Evolutionary conservation across 1,284 basidiomycete species (phyloP), one percentile per base, ranked within the genome.

Genomic region (Marasmius fiardii): DNA sequence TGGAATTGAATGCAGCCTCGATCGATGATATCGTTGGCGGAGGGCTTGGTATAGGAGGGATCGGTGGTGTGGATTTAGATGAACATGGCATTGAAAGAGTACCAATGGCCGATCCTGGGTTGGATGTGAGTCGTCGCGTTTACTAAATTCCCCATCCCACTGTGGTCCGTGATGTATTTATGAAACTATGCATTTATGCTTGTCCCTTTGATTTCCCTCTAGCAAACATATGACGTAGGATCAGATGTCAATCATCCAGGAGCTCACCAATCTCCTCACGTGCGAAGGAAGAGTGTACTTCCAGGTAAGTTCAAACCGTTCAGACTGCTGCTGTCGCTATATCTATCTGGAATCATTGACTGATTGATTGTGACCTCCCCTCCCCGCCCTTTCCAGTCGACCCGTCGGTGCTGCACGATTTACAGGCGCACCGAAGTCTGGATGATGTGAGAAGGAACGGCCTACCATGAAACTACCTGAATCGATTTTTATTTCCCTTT

Each of bases 101-200:
- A 33, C 93, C 93, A 23, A 88, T 90, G 79, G 92, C 93, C 45
- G 92, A 95, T 73, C 92, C 92, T 54, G 92, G 89, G 51, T 71
- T 93, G 61, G 92, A 93, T 71, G 89, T 90, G 74, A 75, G 86
- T 82, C 66, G 65, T n/a, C 39, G 39, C 39, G 69, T 61, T 55
- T 53, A 58, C 57, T 60, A 45, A 45, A n/a, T n/a, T n/a, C n/a
- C 51, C 16, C 52, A 55, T 26, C 26, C 18, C 35, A 50, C 49
- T 39, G n/a, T n/a, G n/a, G n/a, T n/a, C 53, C 43, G 55, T 58
- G 51, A 60, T 52, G 50, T 41, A 51, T 57, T 52, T 58, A 24
- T 56, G 45, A 43, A 59, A 57, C 53, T 52, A 51, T 51, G 54
- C 3, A 23, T 51, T 35, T 44, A 20, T 28, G 26, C 43, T 6